These are phyloP conservation scores for Westerdykella sp. DNA, from an alignment of 2,329 filamentous ascomycete species.

Conservation along the genomic window DNA sequence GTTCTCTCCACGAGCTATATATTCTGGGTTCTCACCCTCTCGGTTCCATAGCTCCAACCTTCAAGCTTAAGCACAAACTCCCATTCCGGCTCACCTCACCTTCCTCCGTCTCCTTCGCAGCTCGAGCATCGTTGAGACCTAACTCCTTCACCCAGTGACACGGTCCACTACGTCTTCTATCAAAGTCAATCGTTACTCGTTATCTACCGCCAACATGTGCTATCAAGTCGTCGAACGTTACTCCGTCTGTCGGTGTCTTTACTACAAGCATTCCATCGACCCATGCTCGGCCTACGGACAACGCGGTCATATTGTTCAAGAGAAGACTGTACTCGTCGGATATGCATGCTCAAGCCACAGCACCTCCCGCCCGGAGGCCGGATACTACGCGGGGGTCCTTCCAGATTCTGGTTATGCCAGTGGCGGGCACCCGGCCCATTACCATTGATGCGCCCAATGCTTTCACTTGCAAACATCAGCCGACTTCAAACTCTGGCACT, in stretches of 20 bases:
- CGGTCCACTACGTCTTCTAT: constrained; percentile 9
- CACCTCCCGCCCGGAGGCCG: constrained; percentile 20
- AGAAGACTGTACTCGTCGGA: constrained; percentile 74
- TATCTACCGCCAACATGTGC: constrained; percentile 56
- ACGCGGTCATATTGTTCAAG: constrained; percentile 63
- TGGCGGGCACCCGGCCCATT: constrained; percentile 13
- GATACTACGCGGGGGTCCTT: constrained; percentile 15
- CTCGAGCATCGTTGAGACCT: not conserved
- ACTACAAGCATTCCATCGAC: constrained; percentile 82
- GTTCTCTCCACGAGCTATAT: constrained; percentile 24
- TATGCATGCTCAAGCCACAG: constrained; percentile 64
- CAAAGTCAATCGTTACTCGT: constrained; percentile 3
- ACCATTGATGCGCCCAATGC: too few species aligned
- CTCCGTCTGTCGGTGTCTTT: constrained; percentile 79
- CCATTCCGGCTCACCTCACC: constrained; percentile 8
- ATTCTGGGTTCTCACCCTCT: constrained; percentile 21
- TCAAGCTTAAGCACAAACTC: constrained; percentile 11
- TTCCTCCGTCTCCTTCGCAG: not conserved
- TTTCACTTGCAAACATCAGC: too few species aligned
- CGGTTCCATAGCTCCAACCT: constrained; percentile 12
- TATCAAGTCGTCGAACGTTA: constrained; percentile 82
- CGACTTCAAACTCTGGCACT: too few species aligned
- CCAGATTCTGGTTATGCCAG: constrained; percentile 29
- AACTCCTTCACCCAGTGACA: constrained; percentile 7
- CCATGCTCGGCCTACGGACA: constrained; percentile 71